Evolutionary conservation across 2,329 filamentous ascomycete genomes (phyloP), one percentile per base, ranked within the genome.

Genomic region (Sclerotiophoma versabilis): DNA sequence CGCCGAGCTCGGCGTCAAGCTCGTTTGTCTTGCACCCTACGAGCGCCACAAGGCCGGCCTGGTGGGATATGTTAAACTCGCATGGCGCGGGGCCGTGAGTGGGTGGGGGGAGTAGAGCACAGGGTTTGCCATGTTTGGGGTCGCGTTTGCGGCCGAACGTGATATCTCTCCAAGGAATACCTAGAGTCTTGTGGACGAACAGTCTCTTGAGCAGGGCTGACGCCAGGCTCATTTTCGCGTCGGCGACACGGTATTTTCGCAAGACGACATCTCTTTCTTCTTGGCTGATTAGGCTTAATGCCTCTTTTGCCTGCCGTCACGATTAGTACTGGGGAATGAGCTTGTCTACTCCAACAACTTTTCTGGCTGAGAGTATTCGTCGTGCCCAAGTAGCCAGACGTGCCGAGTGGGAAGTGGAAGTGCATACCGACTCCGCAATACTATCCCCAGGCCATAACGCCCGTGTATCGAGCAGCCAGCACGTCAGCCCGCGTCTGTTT

Each of bases 41-140:
- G 25, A 93, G 77, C 2, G 84, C 84, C 0, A 92, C 90, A 14
- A 93, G 77, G 1, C 90, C 90, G 8, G 87, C 87, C 77, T 93
- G 90, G 73, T 93, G 90, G 38, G 85, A 88, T 49, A 93, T 83
- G 74, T 93, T 93, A 80, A 93, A 93, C 59, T 88, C 84, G 30
- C 87, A 73, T 55, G 76, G 63, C 60, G 76, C 38, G 49, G 61
- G 69, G 11, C 64, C 64, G 37, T 47, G 53, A 3, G 49, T n/a
- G 1, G 51, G 45, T 1, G 54, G 32, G 75, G 76, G 51, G 54
- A 76, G 60, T 64, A 83, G 73, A 50, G 81, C 76, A 71, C 79
- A 73, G 59, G 80, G 78, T 79, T 83, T 82, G 22, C 80, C 80
- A 53, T 82, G 78, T 50, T 77, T 77, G 19, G 76, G 79, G 64